Percentiles rank a stretch among this genome's conserved stretches.
Conservation (phyloP, 345 rosid species). For the Streptanthus diversifolius region DNA sequence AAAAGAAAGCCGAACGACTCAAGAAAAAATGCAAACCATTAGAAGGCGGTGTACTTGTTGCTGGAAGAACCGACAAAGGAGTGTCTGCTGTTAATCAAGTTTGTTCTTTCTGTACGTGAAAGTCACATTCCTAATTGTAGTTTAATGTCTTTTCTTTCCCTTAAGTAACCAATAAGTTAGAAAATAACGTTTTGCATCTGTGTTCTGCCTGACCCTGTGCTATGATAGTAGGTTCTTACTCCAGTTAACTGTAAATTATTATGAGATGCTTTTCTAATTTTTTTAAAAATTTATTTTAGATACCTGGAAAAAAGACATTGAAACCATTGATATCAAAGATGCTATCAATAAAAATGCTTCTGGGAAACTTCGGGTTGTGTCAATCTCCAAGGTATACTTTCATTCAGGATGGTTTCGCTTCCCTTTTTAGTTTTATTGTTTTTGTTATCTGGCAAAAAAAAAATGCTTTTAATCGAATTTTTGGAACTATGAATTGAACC, state of each 20-base stretch:
- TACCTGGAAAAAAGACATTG: slow-evolving; percentile 86
- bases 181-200: background rate
- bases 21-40: slow-evolving; percentile 67
- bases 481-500: background rate
- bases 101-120: slow-evolving; percentile 90
- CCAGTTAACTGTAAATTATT: background rate
- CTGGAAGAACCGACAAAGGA: slow-evolving; percentile 98
- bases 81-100: slow-evolving; percentile 92
- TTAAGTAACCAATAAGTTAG: background rate
- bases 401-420: background rate
- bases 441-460: background rate
- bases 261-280: background rate
- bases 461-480: background rate
- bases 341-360: slow-evolving; percentile 61
- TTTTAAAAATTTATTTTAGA: slow-evolving; percentile 43
- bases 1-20: slow-evolving; percentile 73
- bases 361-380: slow-evolving; percentile 62
- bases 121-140: slow-evolving; percentile 4
- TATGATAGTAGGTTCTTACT: background rate
- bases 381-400: slow-evolving; percentile 60
- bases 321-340: slow-evolving; percentile 54
- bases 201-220: background rate
- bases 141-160: background rate
- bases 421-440: background rate
- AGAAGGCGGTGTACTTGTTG: slow-evolving; percentile 80